Evolutionary conservation across 192 early-diverging fungal species (phyloP).

Genomic region (Coemansia sp.): DNA sequence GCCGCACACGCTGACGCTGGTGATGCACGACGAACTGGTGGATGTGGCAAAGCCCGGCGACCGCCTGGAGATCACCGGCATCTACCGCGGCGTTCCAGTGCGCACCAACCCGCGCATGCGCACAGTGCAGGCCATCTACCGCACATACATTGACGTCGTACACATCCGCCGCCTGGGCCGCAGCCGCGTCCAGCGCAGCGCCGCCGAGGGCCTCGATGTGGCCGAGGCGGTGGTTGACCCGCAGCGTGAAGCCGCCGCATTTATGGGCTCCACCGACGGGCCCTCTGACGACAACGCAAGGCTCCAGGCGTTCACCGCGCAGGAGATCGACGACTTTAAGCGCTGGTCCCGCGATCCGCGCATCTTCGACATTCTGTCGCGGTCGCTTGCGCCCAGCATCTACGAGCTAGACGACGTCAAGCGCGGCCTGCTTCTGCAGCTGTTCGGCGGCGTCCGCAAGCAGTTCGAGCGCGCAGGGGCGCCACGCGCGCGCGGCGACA

Average conservation of each 20-base stretch:
- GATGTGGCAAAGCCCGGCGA: constrained; percentile 93
- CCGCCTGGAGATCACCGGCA: constrained; percentile 88
- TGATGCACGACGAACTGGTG: constrained; percentile 91
- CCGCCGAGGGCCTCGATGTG: constrained; percentile 46
- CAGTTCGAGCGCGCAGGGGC: constrained; percentile 66
- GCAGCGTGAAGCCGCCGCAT: constrained; percentile 20
- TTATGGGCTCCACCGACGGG: not conserved
- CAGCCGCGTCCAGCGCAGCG: constrained; percentile 65
- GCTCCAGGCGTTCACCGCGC: constrained; percentile 42
- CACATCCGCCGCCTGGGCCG: constrained; percentile 82
- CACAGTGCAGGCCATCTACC: constrained; percentile 86
- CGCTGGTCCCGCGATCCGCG: constrained; percentile 64
- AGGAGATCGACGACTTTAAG: constrained; percentile 63
- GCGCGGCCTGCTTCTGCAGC: constrained; percentile 90
- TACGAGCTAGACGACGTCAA: constrained; percentile 98
- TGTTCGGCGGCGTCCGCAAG: constrained; percentile 96
- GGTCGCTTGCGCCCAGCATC: constrained; percentile 91
- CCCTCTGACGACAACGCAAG: constrained; percentile 32
- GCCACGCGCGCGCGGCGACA: constrained; percentile 78
- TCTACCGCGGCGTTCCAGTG: constrained; percentile 92
- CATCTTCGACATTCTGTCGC: constrained; percentile 78
- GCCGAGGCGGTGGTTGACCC: constrained; percentile 59
- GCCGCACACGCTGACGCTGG: constrained; percentile 92
- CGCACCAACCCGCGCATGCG: constrained; percentile 85
- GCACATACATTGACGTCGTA: constrained; percentile 94